Evolutionary conservation across 164 flowering plant genomes (phyloP).

Genomic region (Piper longum): DNA sequence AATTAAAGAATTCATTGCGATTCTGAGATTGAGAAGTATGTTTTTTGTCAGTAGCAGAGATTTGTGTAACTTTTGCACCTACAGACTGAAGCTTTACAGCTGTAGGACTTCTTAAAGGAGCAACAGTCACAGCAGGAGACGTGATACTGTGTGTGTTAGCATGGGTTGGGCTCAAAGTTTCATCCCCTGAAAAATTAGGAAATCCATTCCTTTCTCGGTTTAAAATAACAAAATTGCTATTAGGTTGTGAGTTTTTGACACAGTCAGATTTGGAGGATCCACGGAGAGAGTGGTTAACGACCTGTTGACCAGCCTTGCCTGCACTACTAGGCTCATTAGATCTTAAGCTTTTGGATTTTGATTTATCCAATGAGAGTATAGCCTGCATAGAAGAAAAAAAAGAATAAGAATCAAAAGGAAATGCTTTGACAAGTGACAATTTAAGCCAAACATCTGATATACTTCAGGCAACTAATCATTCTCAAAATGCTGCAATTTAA

Average conservation of each 20-base stretch:
- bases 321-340: constrained; percentile 26
- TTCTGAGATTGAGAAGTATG: constrained; percentile 55
- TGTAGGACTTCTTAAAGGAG: constrained; percentile 17
- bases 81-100: constrained; percentile 30
- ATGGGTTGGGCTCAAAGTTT: constrained; percentile 31
- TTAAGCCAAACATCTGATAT: no score
- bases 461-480: no score
- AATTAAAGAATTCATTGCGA: constrained; percentile 73
- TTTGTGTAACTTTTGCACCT: constrained; percentile 11
- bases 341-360: constrained; percentile 46
- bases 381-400: not conserved
- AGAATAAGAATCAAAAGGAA: no score
- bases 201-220: constrained; percentile 56
- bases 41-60: constrained; percentile 34
- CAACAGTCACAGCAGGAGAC: constrained; percentile 25
- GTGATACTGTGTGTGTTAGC: constrained; percentile 17
- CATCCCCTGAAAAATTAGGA: constrained; percentile 29
- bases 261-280: constrained; percentile 36
- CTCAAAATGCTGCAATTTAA: no score
- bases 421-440: no score
- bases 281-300: constrained; percentile 31
- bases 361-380: constrained; percentile 46
- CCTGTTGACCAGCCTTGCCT: constrained; percentile 33
- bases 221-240: constrained; percentile 27
- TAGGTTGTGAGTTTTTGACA: constrained; percentile 38